Base-by-base conservation (phyloP, 129 eudicot species). In the Rutidosis leptorrhynchoides region DNA sequence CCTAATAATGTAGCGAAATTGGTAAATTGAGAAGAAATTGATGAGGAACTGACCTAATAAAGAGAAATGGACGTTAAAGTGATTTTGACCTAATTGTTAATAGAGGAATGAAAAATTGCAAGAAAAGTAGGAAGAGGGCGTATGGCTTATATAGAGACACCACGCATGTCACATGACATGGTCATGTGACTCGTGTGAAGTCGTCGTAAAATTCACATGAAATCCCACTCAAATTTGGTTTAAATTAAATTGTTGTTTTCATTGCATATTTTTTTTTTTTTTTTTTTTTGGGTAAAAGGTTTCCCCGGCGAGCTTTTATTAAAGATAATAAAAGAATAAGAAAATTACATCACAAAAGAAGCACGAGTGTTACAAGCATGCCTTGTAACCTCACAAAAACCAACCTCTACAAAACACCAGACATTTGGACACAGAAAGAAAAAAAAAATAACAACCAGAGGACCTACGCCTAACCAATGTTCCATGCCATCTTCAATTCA, bases 111-210 rank as follows among this genome's bases (percentile, higher is more conserved):
- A 20, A 49, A 42, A 64, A 53, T 53, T 71, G 65, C 71, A 23
- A 73, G 71, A 65, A 53, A 65, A 54, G 71, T 73, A 71, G 61
- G 65, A 12, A 54, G 64, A 19, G 65, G 42, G 71, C 53, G 65
- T 17, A 40, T 15, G 65, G 71, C 54, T 63, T 73, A 63, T 63
- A 73, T 73, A 73, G 74, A 25, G 43, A 72, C 29, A 21, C 15
- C 42, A 25, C 64, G 40, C 40, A 56, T 64, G n/a, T 24, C 70
- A n/a, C 32, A 35, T 68, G 73, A 35, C 59, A 37, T 40, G n/a
- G 46, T 40, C 46, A 40, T 40, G 46, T 12, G 46, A 40, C 46
- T 40, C 69, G 55, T 23, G 40, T 68, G 64, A 29, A 24, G 35
- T 54, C 28, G 61, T n/a, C 51, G 52, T 29, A 52, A 57, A 55